These are phyloP conservation scores for Paramecium caudatum DNA, from an alignment of 73 alveolate species.

Conservation along the genomic window DNA sequence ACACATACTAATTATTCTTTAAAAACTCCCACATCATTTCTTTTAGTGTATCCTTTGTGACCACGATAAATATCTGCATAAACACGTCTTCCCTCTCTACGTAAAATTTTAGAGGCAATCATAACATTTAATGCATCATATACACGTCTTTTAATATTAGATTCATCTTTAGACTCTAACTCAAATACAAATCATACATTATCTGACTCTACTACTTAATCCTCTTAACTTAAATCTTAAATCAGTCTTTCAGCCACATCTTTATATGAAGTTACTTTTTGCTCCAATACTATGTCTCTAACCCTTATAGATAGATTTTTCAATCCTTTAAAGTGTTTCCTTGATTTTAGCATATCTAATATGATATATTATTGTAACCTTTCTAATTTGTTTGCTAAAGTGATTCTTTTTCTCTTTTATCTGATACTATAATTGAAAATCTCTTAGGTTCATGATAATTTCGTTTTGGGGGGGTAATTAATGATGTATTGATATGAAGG, in stretches of 20 bases:
- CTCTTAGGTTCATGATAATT: background rate
- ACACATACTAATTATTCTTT: constrained; percentile 11
- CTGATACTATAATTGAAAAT: constrained; percentile 34
- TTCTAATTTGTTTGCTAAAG: constrained; percentile 1
- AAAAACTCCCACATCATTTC: background rate
- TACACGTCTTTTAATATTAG: constrained; percentile 92
- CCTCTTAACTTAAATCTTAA: constrained; percentile 76
- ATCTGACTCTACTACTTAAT: constrained; percentile 72
- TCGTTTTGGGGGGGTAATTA: constrained; percentile 12
- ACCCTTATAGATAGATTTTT: constrained; percentile 85
- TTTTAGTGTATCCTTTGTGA: constrained; percentile 24
- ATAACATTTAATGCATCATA: constrained; percentile 94
- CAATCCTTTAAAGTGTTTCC: constrained; percentile 74
- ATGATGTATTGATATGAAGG: background rate
- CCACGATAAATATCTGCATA: constrained; percentile 72
- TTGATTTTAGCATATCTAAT: too few relatives aligned
- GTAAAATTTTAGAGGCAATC: constrained; percentile 87
- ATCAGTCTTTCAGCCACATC: constrained; percentile 88
- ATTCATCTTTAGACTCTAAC: constrained; percentile 85
- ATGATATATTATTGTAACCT: too few relatives aligned
- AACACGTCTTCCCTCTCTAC: constrained; percentile 84
- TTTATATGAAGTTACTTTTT: constrained; percentile 83
- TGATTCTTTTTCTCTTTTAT: constrained; percentile 6
- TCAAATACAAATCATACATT: constrained; percentile 33
- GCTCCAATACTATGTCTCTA: constrained; percentile 80